phyloP scores from a whole-genome alignment of 2,329 filamentous ascomycete genomes.

The Colletotrichum sp. region DNA sequence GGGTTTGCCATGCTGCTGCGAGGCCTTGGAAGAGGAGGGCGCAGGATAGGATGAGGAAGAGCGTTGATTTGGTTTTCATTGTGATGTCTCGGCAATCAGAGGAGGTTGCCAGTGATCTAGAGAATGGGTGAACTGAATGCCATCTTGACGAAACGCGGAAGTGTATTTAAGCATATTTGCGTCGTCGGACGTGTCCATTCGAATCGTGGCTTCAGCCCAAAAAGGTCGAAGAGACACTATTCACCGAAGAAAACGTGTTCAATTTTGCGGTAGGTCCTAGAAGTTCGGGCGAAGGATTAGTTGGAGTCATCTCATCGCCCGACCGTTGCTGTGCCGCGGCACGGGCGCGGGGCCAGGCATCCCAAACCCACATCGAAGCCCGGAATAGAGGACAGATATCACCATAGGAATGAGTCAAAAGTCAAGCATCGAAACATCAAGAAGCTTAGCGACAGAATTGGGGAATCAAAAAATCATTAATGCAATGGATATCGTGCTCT shows the following conservation, averaged over 20 bases:
- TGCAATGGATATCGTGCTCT: background rate
- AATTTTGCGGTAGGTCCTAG: background rate
- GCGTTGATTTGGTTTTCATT: background rate
- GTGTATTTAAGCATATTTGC: background rate
- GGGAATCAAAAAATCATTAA: background rate
- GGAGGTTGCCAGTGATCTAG: background rate
- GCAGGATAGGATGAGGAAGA: background rate
- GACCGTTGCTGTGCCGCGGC: background rate
- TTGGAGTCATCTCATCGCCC: background rate
- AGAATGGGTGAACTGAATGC: fast-evolving
- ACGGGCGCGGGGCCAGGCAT: background rate
- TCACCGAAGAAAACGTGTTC: background rate
- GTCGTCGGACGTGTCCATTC: background rate
- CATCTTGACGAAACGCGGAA: background rate
- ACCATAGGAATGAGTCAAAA: background rate
- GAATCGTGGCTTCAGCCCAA: background rate
- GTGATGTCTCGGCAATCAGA: background rate
- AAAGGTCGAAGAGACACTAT: fast-evolving
- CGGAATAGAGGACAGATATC: background rate
- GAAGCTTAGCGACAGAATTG: too few relatives aligned
- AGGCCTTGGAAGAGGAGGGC: background rate
- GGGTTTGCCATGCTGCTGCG: background rate
- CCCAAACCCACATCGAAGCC: background rate
- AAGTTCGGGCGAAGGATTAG: background rate
- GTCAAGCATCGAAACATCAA: background rate